These are phyloP conservation scores for Durusdinium trenchii DNA, from an alignment of 73 alveolate genomes.

Conservation along the genomic window DNA sequence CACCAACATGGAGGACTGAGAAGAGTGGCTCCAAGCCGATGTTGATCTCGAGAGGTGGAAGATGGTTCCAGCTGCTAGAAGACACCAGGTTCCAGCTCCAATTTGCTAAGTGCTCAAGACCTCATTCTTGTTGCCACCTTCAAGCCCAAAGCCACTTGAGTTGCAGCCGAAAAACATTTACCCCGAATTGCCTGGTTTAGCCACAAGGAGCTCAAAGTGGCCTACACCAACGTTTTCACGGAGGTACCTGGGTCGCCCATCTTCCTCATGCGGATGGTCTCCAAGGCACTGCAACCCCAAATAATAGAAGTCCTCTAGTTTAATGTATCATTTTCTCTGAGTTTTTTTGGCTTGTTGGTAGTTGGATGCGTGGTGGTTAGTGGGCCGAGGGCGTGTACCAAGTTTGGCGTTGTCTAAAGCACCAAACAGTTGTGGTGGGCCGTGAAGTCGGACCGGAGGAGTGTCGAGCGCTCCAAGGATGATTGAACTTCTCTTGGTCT, in stretches of 20 bases:
- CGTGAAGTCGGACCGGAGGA: too few relatives aligned
- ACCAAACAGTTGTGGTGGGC: too few relatives aligned
- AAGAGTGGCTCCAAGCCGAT: constrained; percentile 63
- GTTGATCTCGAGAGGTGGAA: not conserved
- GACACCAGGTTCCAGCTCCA: not conserved
- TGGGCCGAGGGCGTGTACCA: too few relatives aligned
- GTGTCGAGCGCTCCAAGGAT: too few relatives aligned
- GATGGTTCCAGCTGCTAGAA: not conserved
- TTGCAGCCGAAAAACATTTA: not conserved
- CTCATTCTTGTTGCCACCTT: not conserved
- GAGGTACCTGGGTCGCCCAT: constrained; percentile 92
- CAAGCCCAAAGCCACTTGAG: not conserved
- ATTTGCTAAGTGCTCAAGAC: not conserved
- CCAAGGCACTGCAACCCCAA: constrained; percentile 39
- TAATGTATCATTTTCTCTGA: too few relatives aligned
- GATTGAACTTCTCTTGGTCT: too few relatives aligned
- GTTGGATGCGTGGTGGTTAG: too few relatives aligned
- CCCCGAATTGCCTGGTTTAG: not conserved
- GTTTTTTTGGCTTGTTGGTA: too few relatives aligned
- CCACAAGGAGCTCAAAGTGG: constrained; percentile 96
- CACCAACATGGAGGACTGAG: constrained; percentile 97
- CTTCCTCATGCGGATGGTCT: constrained; percentile 94
- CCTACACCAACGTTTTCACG: constrained; percentile 63
- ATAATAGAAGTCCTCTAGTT: too few relatives aligned
- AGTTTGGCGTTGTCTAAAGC: too few relatives aligned